Conservation (phyloP, 2,329 filamentous ascomycete genomes). For the Botrytis elliptica region DNA sequence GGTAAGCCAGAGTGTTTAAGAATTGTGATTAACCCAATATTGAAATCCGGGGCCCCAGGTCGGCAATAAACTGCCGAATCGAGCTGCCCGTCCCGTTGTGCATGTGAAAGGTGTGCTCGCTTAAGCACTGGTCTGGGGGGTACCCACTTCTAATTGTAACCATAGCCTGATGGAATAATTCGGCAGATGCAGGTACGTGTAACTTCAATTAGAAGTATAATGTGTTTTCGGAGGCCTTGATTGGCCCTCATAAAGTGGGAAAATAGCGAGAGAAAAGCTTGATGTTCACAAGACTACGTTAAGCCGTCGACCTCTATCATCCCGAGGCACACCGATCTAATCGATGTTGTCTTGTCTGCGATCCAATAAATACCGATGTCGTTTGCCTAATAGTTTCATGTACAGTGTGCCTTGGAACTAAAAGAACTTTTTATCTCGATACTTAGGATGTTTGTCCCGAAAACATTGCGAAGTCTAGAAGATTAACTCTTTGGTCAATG, state of each 20-base stretch:
- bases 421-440: background rate
- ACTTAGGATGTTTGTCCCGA: background rate
- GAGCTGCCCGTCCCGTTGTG: background rate
- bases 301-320: background rate
- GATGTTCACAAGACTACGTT: background rate
- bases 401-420: background rate
- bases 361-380: background rate
- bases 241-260: background rate
- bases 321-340: background rate
- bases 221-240: background rate
- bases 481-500: background rate
- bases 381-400: background rate
- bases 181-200: background rate
- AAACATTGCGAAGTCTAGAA: background rate
- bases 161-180: background rate
- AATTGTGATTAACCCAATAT: background rate
- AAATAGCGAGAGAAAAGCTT: background rate
- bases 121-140: background rate
- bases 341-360: background rate
- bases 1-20: background rate
- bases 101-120: background rate
- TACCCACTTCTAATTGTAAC: background rate
- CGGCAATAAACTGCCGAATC: background rate
- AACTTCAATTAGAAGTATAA: background rate
- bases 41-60: background rate